Conservation (phyloP, 352 stramenopile genomes). For the Plasmopara halstedii region DNA sequence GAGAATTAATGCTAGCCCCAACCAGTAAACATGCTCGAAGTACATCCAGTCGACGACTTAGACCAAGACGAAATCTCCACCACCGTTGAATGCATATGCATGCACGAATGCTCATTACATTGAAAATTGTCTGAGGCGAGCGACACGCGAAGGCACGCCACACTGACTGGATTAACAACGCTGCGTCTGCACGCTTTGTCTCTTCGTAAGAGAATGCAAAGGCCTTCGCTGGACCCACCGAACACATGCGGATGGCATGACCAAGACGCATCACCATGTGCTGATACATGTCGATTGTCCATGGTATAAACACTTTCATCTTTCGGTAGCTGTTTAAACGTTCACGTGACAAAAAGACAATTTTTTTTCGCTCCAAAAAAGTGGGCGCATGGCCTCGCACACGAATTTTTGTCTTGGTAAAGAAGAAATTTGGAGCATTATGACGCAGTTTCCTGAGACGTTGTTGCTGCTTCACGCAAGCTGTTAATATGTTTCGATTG, state of each 20-base stretch:
- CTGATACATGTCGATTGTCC: slow-evolving; percentile 75
- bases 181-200: slow-evolving; percentile 32
- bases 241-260: slow-evolving; percentile 27
- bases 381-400: slow-evolving; percentile 38
- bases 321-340: slow-evolving; percentile 23
- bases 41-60: slow-evolving; percentile 43
- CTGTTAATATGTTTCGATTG: slow-evolving; percentile 50
- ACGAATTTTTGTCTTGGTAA: slow-evolving; percentile 28
- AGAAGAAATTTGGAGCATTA: slow-evolving; percentile 19
- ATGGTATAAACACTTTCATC: slow-evolving; percentile 62
- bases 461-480: slow-evolving; percentile 43
- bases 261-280: slow-evolving; percentile 40
- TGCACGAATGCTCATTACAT: slow-evolving; percentile 45
- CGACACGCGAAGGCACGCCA: slow-evolving; percentile 39
- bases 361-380: slow-evolving; percentile 26
- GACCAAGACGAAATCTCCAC: slow-evolving; percentile 47
- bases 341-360: background rate
- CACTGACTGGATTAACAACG: slow-evolving; percentile 40
- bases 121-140: slow-evolving; percentile 36
- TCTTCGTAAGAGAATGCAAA: slow-evolving; percentile 59
- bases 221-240: slow-evolving; percentile 15
- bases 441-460: slow-evolving; percentile 3
- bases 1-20: slow-evolving; percentile 45
- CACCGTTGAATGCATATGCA: slow-evolving; percentile 59
- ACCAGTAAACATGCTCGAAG: slow-evolving; percentile 40